Evolutionary conservation across 2,329 filamentous ascomycete species (phyloP), one percentile per base, ranked within the genome.

Genomic region (Claviceps citrina): DNA sequence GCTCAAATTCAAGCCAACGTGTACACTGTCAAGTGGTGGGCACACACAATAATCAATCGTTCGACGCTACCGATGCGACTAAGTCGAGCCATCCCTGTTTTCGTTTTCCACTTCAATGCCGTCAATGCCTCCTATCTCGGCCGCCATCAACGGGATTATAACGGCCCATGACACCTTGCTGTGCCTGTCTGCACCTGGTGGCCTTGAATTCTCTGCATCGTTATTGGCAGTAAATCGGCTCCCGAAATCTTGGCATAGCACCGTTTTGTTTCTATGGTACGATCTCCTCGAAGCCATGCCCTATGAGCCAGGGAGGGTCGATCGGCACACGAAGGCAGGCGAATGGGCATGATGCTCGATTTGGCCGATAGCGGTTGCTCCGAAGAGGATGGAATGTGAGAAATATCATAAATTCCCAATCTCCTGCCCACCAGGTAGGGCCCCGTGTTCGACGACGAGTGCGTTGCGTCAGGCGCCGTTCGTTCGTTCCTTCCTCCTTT

Each of bases 141-240:
- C 33, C 27, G 20, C n/a, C 12, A 10, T 32, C 16, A 31, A 19
- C 5, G 34, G 16, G 8, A 10, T 28, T 32, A 10, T n/a, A 32
- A 32, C 18, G 31, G 38, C 24, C 33, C 20, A n/a, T 31, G 27
- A 31, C 34, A 37, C 16, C n/a, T 31, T 24, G 20, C 24, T 5
- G 20, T 36, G 27, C 12, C 25, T 36, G 28, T 13, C 28, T 15
- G 16, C 34, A 37, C 39, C 39, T 41, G 39, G 34, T 12, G 36
- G 22, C 16, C 12, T 16, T 8, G 28, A 41, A 20, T 41, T 41
- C 39, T 41, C 34, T 41, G 18, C 1, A 26, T n/a, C 33, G 27
- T 22, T 27, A 41, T 41, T 41, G 39, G 39, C 33, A 28, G 39
- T 41, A 27, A 41, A 41, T 41, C 6, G 34, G 26, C 19, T 10